Base-by-base conservation (phyloP, 768 basidiomycete genomes). In the Leccinum broughii region DNA sequence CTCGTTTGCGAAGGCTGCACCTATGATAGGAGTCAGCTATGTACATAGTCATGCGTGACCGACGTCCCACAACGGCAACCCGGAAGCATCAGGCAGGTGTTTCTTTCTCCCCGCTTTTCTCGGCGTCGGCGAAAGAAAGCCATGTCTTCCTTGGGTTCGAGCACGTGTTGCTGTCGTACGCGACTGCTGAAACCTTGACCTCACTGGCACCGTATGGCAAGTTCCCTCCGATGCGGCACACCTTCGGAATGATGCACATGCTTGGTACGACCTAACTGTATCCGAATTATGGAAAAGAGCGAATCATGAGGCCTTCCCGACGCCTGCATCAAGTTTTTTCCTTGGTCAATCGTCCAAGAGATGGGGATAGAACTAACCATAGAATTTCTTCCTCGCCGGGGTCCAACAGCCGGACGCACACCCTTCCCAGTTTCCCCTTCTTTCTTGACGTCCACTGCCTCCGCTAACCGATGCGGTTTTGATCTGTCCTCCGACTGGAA, bases 81-180 rank as follows among this genome's bases (percentile, higher is more conserved):
- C 49, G 17, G 49, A 51, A 26, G 46, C 46, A 22, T 15, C n/a
- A 46, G 44, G 20, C 44, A 44, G 6, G 46, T 48, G 46, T 48
- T 48, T 24, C 20, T 51, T 44, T 44, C 41, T 44, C 41, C 9
- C 49, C 17, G 17, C 14, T 20, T n/a, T 22, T 24, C 30, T 49
- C 51, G 8, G n/a, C 46, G 30, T 37, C 28, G 63, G 53, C 52
- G 26, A 24, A 41, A 37, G 20, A n/a, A 49, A 22, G 55, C 53
- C 64, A 66, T 48, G 55, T 57, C 57, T 46, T 10, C 14, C 37
- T 26, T 2, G 15, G 41, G 34, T 22, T n/a, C 50, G 28, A 17
- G 24, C 9, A 65, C 55, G 63, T 57, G 63, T 48, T 7, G 51
- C 26, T 22, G 22, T 22, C 22, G 22, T 22, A 22, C 22, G 22